Percentiles rank a stretch among this genome's conserved stretches.
Conservation (phyloP, 352 stramenopile species). For the Pythium phragmiticola region DNA sequence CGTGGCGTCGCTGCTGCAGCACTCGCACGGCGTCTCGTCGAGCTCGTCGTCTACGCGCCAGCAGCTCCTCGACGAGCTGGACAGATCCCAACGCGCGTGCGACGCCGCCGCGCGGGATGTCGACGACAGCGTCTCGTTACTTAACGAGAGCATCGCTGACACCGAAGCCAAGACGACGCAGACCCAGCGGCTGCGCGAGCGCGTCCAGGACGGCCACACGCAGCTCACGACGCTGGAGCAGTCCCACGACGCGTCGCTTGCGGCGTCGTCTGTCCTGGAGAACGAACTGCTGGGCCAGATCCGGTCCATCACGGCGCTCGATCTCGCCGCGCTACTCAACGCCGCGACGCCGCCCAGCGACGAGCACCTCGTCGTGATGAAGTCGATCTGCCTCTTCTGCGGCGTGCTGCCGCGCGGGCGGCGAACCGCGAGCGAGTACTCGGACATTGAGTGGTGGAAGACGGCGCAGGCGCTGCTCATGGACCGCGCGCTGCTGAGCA, state of each 20-base stretch:
- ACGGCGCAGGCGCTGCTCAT: conserved; percentile 76
- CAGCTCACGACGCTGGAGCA: conserved; percentile 53
- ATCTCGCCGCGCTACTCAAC: conserved; percentile 70
- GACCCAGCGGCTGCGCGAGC: conserved; percentile 41
- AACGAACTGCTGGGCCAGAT: conserved; percentile 60
- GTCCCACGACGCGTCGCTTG: conserved; percentile 44
- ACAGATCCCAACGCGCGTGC: conserved; percentile 24
- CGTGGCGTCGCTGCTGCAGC: conserved; percentile 42
- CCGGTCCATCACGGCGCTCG: conserved; percentile 65
- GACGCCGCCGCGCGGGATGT: conserved; percentile 28
- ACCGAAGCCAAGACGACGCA: conserved; percentile 60
- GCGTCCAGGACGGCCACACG: conserved; percentile 52
- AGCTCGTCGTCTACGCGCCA: background rate
- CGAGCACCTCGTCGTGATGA: conserved; percentile 60
- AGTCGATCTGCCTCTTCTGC: conserved; percentile 71
- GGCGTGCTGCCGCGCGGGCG: conserved; percentile 53
- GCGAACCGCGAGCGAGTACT: conserved; percentile 63
- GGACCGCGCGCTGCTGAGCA: conserved; percentile 65
- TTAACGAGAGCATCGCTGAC: conserved; percentile 76
- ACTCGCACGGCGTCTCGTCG: conserved; percentile 24
- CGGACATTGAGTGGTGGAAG: conserved; percentile 79
- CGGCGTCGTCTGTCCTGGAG: conserved; percentile 56
- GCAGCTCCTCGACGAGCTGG: conserved; percentile 20
- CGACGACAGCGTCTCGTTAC: conserved; percentile 41
- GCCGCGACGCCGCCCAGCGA: conserved; percentile 43